Conservation (phyloP, 2,329 filamentous ascomycete genomes). For the Teratosphaeria zuluensis region DNA sequence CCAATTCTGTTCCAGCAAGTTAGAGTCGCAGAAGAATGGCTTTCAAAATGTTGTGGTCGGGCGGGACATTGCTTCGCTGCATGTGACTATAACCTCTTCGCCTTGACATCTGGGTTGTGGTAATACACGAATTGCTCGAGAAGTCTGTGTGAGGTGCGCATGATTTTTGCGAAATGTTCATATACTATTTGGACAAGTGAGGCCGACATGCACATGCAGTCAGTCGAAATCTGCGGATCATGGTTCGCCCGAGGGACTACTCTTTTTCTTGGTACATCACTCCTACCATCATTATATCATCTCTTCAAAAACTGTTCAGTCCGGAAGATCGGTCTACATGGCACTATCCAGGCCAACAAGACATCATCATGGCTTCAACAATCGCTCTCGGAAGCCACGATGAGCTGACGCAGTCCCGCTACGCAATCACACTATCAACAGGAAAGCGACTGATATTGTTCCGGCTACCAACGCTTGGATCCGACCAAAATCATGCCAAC, state of each 20-base stretch:
- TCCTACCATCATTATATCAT: no score
- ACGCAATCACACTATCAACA: slow-evolving; percentile 5
- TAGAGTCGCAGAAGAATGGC: no score
- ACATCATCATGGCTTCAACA: neutral
- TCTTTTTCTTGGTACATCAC: neutral
- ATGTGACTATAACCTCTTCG: no score
- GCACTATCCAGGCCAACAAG: neutral
- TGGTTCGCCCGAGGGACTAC: neutral
- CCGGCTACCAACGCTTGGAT: slow-evolving; percentile 4
- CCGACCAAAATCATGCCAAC: slow-evolving; percentile 1
- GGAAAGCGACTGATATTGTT: slow-evolving; percentile 8
- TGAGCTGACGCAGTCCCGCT: slow-evolving; percentile 1
- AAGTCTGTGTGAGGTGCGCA: no score
- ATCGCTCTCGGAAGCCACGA: neutral
- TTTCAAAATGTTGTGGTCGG: no score
- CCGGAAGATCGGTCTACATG: neutral
- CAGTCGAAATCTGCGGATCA: neutral
- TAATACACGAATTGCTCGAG: no score
- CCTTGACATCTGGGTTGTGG: no score
- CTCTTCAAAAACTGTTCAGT: neutral
- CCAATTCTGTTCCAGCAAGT: no score
- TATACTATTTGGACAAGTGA: no score
- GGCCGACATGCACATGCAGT: no score
- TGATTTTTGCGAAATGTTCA: no score
- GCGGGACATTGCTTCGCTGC: no score